Conservation (phyloP, 2,329 filamentous ascomycete genomes). For the Aureobasidium sp. region DNA sequence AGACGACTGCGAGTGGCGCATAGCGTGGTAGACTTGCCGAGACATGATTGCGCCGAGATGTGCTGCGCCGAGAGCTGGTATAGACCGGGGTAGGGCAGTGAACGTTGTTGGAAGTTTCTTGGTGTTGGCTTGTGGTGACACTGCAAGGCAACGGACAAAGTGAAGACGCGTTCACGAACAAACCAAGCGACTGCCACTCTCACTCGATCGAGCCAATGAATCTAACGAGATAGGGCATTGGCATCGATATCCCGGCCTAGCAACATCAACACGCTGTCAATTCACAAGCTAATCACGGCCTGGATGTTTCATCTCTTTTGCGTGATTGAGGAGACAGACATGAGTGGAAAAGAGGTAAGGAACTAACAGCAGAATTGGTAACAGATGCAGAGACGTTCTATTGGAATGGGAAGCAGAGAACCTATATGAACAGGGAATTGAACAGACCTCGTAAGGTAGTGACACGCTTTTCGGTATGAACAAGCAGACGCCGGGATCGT, state of each 20-base stretch:
- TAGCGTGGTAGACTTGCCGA: neutral
- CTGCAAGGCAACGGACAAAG: neutral
- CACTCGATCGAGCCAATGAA: neutral
- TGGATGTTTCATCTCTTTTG: neutral
- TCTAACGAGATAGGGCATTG: neutral
- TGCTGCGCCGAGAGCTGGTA: neutral
- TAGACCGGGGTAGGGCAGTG: neutral
- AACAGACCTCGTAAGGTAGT: neutral
- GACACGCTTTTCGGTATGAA: neutral
- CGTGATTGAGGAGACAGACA: neutral
- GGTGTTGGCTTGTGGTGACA: neutral
- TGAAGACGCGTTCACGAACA: neutral
- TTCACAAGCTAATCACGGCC: neutral
- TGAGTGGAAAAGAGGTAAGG: neutral
- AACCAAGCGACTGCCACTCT: too few species aligned
- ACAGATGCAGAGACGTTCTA: neutral
- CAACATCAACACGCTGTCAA: neutral
- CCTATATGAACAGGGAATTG: conserved; percentile 3
- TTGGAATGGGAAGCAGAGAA: neutral
- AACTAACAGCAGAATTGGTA: neutral
- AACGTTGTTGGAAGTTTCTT: neutral
- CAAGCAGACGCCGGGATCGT: neutral
- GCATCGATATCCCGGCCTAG: neutral
- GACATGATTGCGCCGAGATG: neutral
- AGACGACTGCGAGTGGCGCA: neutral